Evolutionary conservation across 192 early-diverging fungal species (phyloP).

Genomic region (Rhizophagus clarus): DNA sequence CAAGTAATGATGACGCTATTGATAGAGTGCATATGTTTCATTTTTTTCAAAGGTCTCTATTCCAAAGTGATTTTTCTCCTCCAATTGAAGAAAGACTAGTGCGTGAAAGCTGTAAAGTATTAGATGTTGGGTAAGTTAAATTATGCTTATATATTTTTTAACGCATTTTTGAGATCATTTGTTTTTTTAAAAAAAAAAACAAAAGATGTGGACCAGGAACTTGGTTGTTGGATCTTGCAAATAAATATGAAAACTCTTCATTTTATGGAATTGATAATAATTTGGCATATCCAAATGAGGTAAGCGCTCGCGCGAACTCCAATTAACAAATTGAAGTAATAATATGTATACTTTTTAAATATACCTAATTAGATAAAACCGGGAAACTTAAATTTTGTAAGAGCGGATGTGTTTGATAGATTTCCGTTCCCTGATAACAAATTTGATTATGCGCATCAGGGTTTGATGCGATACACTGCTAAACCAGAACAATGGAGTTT

Average conservation of each 20-base stretch:
- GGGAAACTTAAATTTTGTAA: background rate
- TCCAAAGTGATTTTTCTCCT: background rate
- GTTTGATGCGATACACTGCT: no score
- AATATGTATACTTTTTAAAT: no score
- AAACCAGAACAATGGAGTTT: no score
- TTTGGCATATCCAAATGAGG: no score
- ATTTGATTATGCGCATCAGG: no score
- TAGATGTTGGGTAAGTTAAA: background rate
- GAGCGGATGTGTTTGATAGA: background rate
- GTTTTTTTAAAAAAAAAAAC: background rate
- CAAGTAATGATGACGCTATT: no score
- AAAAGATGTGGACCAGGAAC: background rate
- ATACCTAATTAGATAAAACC: conserved; percentile 8
- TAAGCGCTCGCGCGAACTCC: no score
- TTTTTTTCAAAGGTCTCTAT: background rate
- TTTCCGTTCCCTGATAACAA: background rate
- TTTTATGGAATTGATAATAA: no score
- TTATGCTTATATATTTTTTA: no score
- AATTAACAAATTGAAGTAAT: no score
- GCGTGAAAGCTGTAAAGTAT: background rate
- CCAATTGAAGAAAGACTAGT: background rate
- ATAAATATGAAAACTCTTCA: background rate
- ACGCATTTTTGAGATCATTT: no score
- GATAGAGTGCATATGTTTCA: background rate
- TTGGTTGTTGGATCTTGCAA: background rate